phyloP scores from a whole-genome alignment of 768 basidiomycete genomes.

The Amanita pallidorosea region DNA sequence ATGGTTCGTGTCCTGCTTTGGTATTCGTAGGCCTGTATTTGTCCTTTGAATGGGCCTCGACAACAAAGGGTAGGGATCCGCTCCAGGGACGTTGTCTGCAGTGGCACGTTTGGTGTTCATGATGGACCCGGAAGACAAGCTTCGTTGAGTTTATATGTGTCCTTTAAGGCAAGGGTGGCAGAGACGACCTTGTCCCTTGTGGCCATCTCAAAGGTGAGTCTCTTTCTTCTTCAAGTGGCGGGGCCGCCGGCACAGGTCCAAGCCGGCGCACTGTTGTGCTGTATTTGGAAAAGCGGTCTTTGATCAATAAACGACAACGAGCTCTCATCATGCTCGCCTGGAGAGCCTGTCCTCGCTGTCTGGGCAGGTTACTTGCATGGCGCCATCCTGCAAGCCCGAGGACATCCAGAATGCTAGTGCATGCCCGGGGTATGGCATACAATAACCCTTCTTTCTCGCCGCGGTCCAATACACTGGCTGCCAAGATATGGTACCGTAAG shows the following conservation, averaged over 20 bases:
- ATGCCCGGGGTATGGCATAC: not conserved
- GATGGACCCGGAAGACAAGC: not conserved
- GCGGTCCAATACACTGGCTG: not conserved
- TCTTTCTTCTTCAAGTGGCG: not conserved
- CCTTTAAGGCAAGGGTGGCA: not conserved
- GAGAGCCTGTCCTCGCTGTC: not conserved
- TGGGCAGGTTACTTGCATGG: not conserved
- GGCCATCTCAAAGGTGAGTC: not conserved
- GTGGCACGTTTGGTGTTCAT: not conserved
- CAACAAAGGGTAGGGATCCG: not conserved
- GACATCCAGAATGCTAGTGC: not conserved
- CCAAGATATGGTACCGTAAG: constrained; percentile 5
- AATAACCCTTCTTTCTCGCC: not conserved
- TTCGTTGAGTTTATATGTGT: not conserved
- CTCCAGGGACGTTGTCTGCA: not conserved
- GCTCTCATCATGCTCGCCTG: not conserved
- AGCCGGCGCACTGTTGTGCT: not conserved
- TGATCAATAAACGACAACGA: not conserved
- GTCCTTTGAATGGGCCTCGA: not conserved
- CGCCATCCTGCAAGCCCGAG: not conserved
- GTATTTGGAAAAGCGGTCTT: not conserved
- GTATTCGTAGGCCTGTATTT: not conserved
- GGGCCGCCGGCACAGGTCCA: not conserved
- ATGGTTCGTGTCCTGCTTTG: not conserved
- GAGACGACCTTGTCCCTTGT: not conserved